Base-by-base conservation (phyloP, 306 rosid species). In the Carpinus viminea region DNA sequence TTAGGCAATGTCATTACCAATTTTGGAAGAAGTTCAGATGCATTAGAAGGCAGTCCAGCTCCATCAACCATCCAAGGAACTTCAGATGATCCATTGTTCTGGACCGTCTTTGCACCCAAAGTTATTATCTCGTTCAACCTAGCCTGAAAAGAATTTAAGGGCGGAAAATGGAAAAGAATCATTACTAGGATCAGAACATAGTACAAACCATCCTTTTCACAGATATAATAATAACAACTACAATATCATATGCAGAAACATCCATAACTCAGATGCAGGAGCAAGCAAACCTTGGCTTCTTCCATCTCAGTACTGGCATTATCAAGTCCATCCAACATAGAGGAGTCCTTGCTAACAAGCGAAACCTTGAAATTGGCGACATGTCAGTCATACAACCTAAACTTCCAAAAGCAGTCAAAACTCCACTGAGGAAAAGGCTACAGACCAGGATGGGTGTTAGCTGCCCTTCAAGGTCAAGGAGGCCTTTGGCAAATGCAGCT, bases 271-370 rank as follows among this genome's bases (percentile, higher is more conserved):
- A 59, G 50, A 31, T 45, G 48, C 28, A 68, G 45, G 17, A 70
- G 75, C 60, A 31, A 64, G 34, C 72, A 20, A 73, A 90, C 98
- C 98, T 95, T 95, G 59, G 98, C 97, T 88, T 91, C 93, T 48
- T 90, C 89, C 97, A 95, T 95, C 89, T 95, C 98, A 43, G 24
- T 81, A 85, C 97, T 90, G 78, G 99, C 99, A 85, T 95, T 91
- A 79, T 95, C 99, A 83, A 95, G 99, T 78, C 99, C 99, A 65
- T 95, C 99, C 97, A 95, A 79, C 99, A 95, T 95, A 81, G 99
- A 95, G 69, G 94, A 93, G 88, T 95, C 98, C 85, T 95, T 93
- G 89, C 99, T 95, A 65, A 95, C 99, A 79, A 95, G 98, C 51
- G 99, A 95, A 84, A 95, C 99, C 99, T 93, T 76, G 46, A 79